Evolutionary conservation across 495 filamentous ascomycete species (phyloP).

Genomic region (Pyronema domesticum): DNA sequence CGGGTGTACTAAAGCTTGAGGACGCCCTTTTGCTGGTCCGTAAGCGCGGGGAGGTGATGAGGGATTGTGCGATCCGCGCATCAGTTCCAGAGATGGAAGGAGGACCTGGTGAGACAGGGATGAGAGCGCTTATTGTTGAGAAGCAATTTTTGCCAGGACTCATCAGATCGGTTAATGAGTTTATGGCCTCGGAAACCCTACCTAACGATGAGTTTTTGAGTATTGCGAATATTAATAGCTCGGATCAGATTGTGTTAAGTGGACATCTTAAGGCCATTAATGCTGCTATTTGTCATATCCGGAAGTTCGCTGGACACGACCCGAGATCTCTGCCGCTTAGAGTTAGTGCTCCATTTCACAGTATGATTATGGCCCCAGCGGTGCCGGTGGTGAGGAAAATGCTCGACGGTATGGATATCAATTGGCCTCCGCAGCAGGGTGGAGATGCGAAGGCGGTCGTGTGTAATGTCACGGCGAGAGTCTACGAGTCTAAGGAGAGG

Average conservation of each 20-base stretch:
- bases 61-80: conserved; percentile 48
- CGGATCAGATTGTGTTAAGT: conserved; percentile 88
- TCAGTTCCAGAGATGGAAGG: conserved; percentile 24
- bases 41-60: conserved; percentile 69
- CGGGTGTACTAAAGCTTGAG: conserved; percentile 53
- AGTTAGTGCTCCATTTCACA: conserved; percentile 85
- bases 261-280: conserved; percentile 74
- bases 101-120: conserved; percentile 61
- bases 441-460: conserved; percentile 36
- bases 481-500: conserved; percentile 53
- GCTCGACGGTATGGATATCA: conserved; percentile 33
- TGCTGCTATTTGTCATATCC: conserved; percentile 67
- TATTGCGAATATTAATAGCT: conserved; percentile 88
- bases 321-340: conserved; percentile 74
- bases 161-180: conserved; percentile 58
- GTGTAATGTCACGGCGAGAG: conserved; percentile 66
- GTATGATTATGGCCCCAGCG: conserved; percentile 77
- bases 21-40: conserved; percentile 66
- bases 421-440: conserved; percentile 3
- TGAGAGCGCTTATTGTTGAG: conserved; percentile 85
- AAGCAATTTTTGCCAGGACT: conserved; percentile 48
- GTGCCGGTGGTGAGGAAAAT: conserved; percentile 49
- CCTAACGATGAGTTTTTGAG: conserved; percentile 62
- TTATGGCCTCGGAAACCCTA: conserved; percentile 47
- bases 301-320: conserved; percentile 86